Base-by-base conservation (phyloP, 176 grass and related monocot species). In the Phoenix dactylifera region DNA sequence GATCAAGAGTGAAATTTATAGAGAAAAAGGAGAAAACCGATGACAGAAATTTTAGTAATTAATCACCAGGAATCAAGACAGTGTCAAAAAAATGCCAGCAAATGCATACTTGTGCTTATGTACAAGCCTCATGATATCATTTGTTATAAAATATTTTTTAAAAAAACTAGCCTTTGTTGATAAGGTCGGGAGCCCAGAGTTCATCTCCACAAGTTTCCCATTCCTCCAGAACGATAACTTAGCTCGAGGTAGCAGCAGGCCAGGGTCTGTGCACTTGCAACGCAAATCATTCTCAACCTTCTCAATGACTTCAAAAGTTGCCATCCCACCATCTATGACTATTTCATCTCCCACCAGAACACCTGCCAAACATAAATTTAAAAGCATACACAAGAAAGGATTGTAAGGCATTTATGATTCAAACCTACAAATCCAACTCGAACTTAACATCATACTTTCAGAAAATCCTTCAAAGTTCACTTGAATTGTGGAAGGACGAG, bases 251-350 rank as follows among this genome's bases (percentile, higher is more conserved):
- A 89, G 81, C 72, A 89, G 81, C 62, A 89, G 70, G 48, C 86
- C 81, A 60, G 81, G 77, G 35, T 89, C 74, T 4, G 70, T 84
- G 66, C 86, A 84, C 54, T 80, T 81, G 74, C 86, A 89, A 26
- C 12, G 14, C 20, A 89, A 71, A 69, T 75, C 74, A 84, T 74
- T 78, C 56, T 65, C 70, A 32, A 65, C 64, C 52, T 75, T 89
- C 66, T 81, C 66, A 56, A 60, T 64, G 77, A 89, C 77, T 81
- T 72, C 55, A 81, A 89, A 89, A 67, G 86, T 78, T 60, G 62
- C 58, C 86, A 89, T 89, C 62, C 86, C 86, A 74, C 86, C 81
- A 48, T 89, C 86, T 68, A 84, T 72, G 22, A 89, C 81, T 74
- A 89, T 61, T 39, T 84, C 81, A 16, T 89, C 86, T 26, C 77